phyloP scores from a whole-genome alignment of 2,329 filamentous ascomycete species.

The Tolypocladium ovalisporum region DNA sequence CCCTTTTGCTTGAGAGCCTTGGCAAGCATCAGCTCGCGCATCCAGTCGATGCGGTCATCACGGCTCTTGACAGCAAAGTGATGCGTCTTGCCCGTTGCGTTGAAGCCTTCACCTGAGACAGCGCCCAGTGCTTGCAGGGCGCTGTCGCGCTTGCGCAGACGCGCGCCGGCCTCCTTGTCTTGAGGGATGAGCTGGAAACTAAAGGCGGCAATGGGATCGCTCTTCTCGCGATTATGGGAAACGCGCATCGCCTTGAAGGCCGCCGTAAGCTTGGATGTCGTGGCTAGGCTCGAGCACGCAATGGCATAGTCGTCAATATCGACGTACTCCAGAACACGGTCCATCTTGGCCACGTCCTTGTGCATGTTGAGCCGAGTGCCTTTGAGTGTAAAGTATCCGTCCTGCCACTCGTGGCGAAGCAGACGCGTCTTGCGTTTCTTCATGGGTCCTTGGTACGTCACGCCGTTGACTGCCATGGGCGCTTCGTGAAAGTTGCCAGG shows the following conservation, averaged over 20 bases:
- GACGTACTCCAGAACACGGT: conserved; percentile 62
- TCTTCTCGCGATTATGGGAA: conserved; percentile 40
- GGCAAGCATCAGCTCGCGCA: conserved; percentile 84
- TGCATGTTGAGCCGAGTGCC: conserved; percentile 68
- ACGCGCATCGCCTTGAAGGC: conserved; percentile 75
- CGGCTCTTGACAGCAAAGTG: conserved; percentile 84
- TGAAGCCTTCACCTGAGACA: conserved; percentile 32
- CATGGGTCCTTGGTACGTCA: conserved; percentile 77
- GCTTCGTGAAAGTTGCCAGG: conserved; percentile 12
- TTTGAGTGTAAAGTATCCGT: conserved; percentile 79
- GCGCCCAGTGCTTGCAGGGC: conserved; percentile 22
- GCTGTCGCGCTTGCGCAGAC: conserved; percentile 44
- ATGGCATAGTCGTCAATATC: conserved; percentile 86
- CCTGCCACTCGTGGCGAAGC: conserved; percentile 87
- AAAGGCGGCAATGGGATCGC: conserved; percentile 56
- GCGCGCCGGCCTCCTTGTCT: conserved; percentile 38
- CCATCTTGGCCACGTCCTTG: conserved; percentile 42
- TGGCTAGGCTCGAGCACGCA: conserved; percentile 67
- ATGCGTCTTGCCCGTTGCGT: conserved; percentile 70
- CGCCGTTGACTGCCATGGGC: conserved; percentile 31
- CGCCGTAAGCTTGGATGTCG: conserved; percentile 70
- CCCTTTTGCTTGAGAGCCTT: conserved; percentile 79
- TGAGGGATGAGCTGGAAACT: conserved; percentile 78
- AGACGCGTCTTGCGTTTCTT: conserved; percentile 86
- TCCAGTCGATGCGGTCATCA: conserved; percentile 94